Evolutionary conservation across 257 asterid species (phyloP).

Genomic region (Ophiorrhiza pumila): DNA sequence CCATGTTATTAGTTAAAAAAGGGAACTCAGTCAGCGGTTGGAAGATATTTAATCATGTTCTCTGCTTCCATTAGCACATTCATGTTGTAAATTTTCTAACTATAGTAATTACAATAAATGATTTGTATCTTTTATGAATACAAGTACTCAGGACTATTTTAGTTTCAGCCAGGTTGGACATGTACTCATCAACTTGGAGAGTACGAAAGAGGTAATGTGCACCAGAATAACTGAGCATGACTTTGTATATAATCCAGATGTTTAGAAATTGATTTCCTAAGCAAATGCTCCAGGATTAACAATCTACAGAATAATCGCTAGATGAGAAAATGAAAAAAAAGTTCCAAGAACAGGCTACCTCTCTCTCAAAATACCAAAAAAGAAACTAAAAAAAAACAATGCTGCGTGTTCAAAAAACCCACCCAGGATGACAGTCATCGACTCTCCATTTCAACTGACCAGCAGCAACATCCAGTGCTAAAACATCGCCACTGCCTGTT

Average conservation of each 20-base stretch:
- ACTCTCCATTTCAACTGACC: constrained; percentile 91
- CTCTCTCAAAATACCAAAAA: neutral
- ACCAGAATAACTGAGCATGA: neutral
- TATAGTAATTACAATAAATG: neutral
- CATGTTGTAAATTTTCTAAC: too few relatives aligned
- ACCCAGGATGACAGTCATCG: constrained; percentile 93
- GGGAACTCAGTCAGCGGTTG: neutral
- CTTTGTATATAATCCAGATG: neutral
- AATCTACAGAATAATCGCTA: neutral
- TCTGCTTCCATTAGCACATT: neutral
- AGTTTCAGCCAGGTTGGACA: neutral
- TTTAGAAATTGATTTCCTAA: neutral
- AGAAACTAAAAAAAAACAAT: neutral
- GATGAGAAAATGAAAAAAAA: neutral
- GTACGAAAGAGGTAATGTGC: neutral
- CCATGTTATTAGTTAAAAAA: constrained; percentile 13
- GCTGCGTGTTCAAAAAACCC: constrained; percentile 20
- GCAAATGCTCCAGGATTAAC: neutral
- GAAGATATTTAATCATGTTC: neutral
- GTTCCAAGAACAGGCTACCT: neutral
- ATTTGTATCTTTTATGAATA: neutral
- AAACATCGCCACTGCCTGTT: constrained; percentile 90
- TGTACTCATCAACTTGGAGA: neutral
- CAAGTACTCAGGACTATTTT: neutral
- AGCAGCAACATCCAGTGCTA: constrained; percentile 79